Base-by-base conservation (phyloP, 1,139 yeast genomes). In the Lodderomyces jiufengensis region DNA sequence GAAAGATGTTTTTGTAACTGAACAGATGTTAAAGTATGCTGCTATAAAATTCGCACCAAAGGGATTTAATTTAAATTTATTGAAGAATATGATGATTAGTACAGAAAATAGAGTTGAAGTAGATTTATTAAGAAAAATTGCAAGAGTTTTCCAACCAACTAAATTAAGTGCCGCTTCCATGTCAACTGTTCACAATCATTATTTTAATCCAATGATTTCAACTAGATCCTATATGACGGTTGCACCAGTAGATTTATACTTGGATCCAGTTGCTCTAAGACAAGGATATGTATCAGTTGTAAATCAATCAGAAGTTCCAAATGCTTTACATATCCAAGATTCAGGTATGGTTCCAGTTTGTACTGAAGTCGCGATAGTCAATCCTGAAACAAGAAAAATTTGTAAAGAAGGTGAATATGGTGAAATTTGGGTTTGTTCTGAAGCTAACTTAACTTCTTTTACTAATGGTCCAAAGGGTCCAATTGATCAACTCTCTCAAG, bases 261-360 rank as follows among this genome's bases (percentile, higher is more conserved):
- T 92, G 36, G 97, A 94, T 54, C 92, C 96, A 1, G 70, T 84
- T 38, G 94, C 95, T 0, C 66, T 94, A 41, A 73, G 97, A 23
- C 94, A 87, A 48, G 98, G 99, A 3, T 78, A 82, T 40, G 73
- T 92, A 1, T 80, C 87, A 12, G 74, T 85, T 21, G 92, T 88
- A 3, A 84, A 85, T 46, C 94, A 86, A 16, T 73, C 73, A 2
- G 80, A 76, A 37, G 76, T 74, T 34, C 79, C 83, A 2, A 74
- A 78, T 39, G 85, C 88, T 0, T 63, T 92, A 36, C 83, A 82
- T 44, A 64, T 94, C 11, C 96, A 88, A 51, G 98, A 94, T 54
- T 85, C 95, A 0, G 99, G 99, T 7, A 84, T 90, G 75, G 97
- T 90, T 0, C 95, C 97, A 0, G 92, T 88, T 11, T 86, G 95